Conservation (phyloP, 2,329 filamentous ascomycete genomes). For the Sporothrix mexicana region DNA sequence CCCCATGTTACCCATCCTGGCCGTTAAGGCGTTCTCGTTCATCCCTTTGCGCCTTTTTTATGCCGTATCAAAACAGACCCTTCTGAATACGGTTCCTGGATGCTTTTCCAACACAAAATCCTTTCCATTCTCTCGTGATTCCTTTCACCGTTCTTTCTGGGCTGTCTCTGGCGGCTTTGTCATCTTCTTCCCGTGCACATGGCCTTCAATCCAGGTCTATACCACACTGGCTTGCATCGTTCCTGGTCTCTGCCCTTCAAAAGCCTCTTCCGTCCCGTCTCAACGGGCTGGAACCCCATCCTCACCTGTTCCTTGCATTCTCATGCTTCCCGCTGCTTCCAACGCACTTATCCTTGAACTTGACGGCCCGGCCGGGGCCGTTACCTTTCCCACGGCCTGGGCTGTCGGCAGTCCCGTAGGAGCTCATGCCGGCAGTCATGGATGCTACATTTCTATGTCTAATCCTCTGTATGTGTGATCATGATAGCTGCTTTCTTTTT, state of each 20-base stretch:
- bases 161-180: not conserved
- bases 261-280: not conserved
- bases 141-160: not conserved
- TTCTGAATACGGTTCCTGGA: not conserved
- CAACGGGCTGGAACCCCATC: not conserved
- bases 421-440: not conserved
- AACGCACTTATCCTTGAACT: not conserved
- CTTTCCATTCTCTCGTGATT: not conserved
- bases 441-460: not conserved
- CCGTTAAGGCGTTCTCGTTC: not conserved
- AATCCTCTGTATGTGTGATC: not conserved
- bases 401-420: not conserved
- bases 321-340: not conserved
- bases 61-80: not conserved
- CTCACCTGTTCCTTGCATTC: not conserved
- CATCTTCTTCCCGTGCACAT: not conserved
- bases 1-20: not conserved
- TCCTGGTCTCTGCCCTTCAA: not conserved
- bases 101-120: constrained; percentile 9
- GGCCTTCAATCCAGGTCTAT: not conserved
- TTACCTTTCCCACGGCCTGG: not conserved
- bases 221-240: not conserved
- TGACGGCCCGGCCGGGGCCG: not conserved
- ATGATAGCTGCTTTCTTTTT: too few species aligned
- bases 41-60: not conserved